These are phyloP conservation scores for Colletotrichum sublineola DNA, from an alignment of 2,329 filamentous ascomycete genomes.

Conservation along the genomic window DNA sequence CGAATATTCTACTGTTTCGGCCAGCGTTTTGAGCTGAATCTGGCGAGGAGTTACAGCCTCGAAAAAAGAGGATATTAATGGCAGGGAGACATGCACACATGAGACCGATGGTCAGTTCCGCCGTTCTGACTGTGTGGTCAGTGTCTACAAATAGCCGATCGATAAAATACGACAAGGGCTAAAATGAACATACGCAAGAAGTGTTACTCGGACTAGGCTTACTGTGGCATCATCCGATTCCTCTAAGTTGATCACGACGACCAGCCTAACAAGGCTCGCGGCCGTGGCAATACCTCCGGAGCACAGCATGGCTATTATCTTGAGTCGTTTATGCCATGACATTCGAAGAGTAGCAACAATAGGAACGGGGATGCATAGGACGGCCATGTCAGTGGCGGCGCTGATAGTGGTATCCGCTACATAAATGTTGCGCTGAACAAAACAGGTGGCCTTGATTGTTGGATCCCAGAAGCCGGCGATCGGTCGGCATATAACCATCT, in stretches of 20 bases:
- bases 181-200: conserved; percentile 42
- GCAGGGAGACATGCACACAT: conserved; percentile 51
- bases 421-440: conserved; percentile 52
- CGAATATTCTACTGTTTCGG: background rate
- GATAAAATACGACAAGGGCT: conserved; percentile 25
- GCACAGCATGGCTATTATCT: conserved; percentile 48
- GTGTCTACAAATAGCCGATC: background rate
- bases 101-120: conserved; percentile 50
- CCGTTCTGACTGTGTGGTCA: conserved; percentile 42
- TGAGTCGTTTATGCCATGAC: conserved; percentile 48
- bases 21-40: background rate
- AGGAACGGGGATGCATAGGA: conserved; percentile 50
- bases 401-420: conserved; percentile 51
- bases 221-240: conserved; percentile 45
- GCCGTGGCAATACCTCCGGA: conserved; percentile 51
- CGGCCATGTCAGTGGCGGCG: conserved; percentile 50
- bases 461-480: conserved; percentile 57
- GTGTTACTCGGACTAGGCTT: conserved; percentile 35
- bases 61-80: conserved; percentile 42
- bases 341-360: conserved; percentile 51
- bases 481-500: conserved; percentile 57
- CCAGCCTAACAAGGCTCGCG: conserved; percentile 50
- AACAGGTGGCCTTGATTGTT: conserved; percentile 48
- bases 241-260: conserved; percentile 44
- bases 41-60: background rate